Evolutionary conservation across 352 stramenopile genomes (phyloP).

Genomic region (Thraustochytrium striatum): DNA sequence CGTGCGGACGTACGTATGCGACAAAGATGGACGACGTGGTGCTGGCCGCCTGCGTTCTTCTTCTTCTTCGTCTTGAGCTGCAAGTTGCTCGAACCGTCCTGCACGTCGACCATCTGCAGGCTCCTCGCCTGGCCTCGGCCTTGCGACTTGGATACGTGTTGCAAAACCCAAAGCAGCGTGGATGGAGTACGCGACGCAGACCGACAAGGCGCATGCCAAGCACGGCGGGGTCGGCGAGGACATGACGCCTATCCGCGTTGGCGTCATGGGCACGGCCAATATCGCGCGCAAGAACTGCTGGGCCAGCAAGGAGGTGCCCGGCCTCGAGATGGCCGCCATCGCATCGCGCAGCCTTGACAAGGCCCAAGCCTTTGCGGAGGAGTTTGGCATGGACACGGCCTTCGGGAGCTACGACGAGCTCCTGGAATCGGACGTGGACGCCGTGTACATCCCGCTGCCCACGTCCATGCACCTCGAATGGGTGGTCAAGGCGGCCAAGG

Average conservation of each 20-base stretch:
- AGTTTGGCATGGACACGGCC: conserved; percentile 45
- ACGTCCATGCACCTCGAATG: conserved; percentile 60
- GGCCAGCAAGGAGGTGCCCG: conserved; percentile 47
- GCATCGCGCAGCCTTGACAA: conserved; percentile 55
- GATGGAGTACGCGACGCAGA: no score
- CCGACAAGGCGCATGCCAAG: conserved; percentile 11
- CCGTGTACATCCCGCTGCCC: conserved; percentile 62
- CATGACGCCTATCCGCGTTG: conserved; percentile 49
- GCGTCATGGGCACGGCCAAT: conserved; percentile 56
- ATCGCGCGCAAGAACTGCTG: conserved; percentile 58
- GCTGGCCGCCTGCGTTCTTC: no score
- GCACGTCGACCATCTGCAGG: no score
- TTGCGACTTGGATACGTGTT: no score
- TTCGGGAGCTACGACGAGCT: conserved; percentile 56
- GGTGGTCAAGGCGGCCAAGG: conserved; percentile 57
- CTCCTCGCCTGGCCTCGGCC: no score
- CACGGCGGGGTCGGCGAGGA: background rate
- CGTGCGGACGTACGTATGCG: no score
- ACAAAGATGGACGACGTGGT: no score
- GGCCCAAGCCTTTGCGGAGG: conserved; percentile 53
- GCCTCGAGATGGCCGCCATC: conserved; percentile 51
- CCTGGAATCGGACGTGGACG: conserved; percentile 52
- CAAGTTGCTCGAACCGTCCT: no score
- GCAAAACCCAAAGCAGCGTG: no score
- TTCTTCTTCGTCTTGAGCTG: no score